These are phyloP conservation scores for Candida odintsovae DNA, from an alignment of 805 yeast genomes.

Conservation along the genomic window DNA sequence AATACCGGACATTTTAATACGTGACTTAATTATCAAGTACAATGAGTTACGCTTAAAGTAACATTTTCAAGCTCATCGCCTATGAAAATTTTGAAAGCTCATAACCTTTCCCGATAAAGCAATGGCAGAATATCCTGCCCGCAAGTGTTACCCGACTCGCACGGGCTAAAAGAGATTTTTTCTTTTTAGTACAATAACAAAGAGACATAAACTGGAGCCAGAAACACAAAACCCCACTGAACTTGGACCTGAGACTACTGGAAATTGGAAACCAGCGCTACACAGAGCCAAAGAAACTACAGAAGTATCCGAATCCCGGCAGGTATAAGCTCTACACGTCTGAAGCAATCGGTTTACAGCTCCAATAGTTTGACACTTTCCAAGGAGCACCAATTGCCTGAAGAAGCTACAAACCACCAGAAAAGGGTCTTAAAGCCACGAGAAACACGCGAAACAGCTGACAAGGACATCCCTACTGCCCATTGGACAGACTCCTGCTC, in stretches of 20 bases:
- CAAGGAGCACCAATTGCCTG: background rate
- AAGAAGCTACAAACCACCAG: background rate
- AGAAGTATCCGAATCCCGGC: background rate
- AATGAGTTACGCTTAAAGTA: background rate
- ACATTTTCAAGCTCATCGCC: slow-evolving; percentile 13
- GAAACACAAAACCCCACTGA: background rate
- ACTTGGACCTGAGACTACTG: background rate
- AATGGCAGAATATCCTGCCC: background rate
- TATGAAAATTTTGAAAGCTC: slow-evolving; percentile 2
- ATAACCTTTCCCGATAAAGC: background rate
- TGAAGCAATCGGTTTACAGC: background rate
- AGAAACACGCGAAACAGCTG: background rate
- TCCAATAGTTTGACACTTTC: background rate
- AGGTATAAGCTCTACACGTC: background rate
- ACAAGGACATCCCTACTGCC: background rate
- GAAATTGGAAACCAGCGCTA: background rate
- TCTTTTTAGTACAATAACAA: slow-evolving; percentile 6
- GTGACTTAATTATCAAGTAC: background rate
- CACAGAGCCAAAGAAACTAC: background rate
- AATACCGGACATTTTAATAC: slow-evolving; percentile 25
- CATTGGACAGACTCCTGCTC: background rate
- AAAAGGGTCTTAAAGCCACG: too few relatives aligned
- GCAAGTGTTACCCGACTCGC: background rate
- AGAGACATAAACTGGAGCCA: background rate
- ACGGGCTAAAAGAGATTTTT: background rate